Percentiles rank a stretch among this genome's conserved stretches.
Evolutionary conservation across 345 rosid species (phyloP).

Genomic region (Citrus inodora): DNA sequence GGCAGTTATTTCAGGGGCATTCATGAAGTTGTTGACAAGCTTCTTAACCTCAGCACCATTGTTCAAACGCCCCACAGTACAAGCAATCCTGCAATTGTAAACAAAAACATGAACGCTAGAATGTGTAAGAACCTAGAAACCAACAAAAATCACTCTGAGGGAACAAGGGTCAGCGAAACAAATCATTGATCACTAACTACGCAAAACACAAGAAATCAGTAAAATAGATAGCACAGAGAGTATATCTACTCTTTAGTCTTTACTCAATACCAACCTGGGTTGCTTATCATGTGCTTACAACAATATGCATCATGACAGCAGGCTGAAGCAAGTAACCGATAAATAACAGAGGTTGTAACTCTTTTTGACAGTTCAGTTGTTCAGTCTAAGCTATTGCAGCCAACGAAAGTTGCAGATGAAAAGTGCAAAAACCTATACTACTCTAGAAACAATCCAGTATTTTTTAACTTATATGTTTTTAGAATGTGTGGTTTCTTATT

Average conservation of each 20-base stretch:
- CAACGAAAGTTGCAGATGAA: too few species aligned
- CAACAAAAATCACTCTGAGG: not conserved
- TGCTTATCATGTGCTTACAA: not conserved
- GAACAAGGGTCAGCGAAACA: not conserved
- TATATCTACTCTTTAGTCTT: not conserved
- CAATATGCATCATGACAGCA: too few species aligned
- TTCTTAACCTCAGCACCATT: constrained; percentile 60
- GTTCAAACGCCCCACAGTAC: constrained; percentile 82
- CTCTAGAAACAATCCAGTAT: too few species aligned
- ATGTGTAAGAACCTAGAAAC: not conserved
- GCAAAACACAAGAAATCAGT: not conserved
- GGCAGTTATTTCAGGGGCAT: constrained; percentile 82
- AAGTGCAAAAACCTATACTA: too few species aligned
- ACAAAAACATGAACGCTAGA: not conserved
- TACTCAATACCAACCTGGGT: not conserved
- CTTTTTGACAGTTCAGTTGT: too few species aligned
- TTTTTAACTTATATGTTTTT: too few species aligned
- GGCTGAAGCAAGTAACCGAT: too few species aligned
- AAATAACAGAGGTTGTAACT: too few species aligned
- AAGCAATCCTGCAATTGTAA: constrained; percentile 58
- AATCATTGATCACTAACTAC: not conserved
- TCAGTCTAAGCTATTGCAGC: too few species aligned
- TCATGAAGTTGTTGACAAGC: constrained; percentile 75
- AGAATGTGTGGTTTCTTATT: too few species aligned
- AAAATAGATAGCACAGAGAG: not conserved